These are phyloP conservation scores for Mesotaenium endlicherianum DNA, from an alignment of 139 green algal species.

Conservation along the genomic window DNA sequence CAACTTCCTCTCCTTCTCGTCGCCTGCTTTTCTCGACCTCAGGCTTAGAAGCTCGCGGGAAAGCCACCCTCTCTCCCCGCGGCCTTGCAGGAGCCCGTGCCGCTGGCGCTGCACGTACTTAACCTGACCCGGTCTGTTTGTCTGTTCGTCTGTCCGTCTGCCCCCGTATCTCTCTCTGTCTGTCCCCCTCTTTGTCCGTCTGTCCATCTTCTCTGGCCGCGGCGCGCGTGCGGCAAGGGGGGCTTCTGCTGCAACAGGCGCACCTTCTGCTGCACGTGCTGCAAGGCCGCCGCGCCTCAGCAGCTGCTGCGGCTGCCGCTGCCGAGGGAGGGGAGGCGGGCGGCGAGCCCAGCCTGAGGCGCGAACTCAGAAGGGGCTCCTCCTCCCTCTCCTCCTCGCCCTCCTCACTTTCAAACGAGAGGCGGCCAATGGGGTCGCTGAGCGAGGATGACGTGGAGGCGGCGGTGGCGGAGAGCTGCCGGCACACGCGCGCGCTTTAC, in stretches of 20 bases:
- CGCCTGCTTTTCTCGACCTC: too few species aligned
- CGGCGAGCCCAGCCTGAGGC: background rate
- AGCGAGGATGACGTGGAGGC: background rate
- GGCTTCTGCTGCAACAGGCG: background rate
- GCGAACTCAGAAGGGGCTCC: background rate
- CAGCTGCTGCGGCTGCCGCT: background rate
- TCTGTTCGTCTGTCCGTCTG: too few species aligned
- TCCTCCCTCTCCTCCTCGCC: background rate
- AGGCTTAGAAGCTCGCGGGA: too few species aligned
- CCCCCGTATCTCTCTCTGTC: too few species aligned
- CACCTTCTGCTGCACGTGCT: conserved; percentile 32
- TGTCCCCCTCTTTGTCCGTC: too few species aligned
- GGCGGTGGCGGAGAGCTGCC: background rate
- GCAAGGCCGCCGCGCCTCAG: background rate
- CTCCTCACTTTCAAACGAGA: background rate
- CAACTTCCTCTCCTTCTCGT: too few species aligned
- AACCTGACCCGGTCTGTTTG: too few species aligned
- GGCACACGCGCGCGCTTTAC: background rate
- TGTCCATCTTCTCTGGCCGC: too few species aligned
- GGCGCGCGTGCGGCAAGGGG: background rate
- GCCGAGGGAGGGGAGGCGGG: background rate
- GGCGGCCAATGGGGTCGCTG: background rate
- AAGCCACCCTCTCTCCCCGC: too few species aligned
- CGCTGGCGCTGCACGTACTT: too few species aligned
- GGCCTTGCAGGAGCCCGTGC: too few species aligned